Evolutionary conservation across 768 basidiomycete species (phyloP), one percentile per base, ranked within the genome.

Genomic region (Gloeophyllum trabeum): DNA sequence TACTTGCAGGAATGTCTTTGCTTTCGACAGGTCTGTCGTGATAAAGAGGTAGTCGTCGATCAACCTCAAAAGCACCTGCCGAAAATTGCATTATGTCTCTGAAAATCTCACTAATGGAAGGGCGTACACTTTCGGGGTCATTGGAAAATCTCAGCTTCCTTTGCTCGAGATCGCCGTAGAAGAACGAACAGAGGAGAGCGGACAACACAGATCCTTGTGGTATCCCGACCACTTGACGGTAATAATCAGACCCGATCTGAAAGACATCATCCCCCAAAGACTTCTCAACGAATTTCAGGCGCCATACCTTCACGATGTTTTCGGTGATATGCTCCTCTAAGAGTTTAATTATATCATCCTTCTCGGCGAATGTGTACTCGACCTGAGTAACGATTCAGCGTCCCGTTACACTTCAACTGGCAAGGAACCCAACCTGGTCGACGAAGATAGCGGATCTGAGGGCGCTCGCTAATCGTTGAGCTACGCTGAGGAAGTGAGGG

Each of bases 131-230:
- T 28, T 73, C 58, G 0, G 65, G 60, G 40, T 81, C 75, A 3
- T 71, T 54, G 2, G 70, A 72, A 47, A 84, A 79, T 28, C 62
- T 58, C 22, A 67, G 63, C 34, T 74, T 68, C 5, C 54, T 63
- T 23, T 63, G 71, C 59, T 98, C 96, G 46, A 99, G 67, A 53
- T 94, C 82, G 4, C 90, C 93, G 50, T 97, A 99, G 57, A 89
- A 96, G 60, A 93, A 87, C 1, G 86, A 84, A 57, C 96, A 99
- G 1, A 99, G 63, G n/a, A 98, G 55, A 0, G 85, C 74, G 5
- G 92, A 96, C n/a, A 98, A 63, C n/a, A 92, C 78, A 2, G 93
- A 97, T 18, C 96, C 96, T 59, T 99, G 96, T 1, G 96, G 94
- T 19, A 99, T 99, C 2, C 96, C 96, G 22, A 88, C 75, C n/a